These are phyloP conservation scores for Podaxis mareebaensis DNA, from an alignment of 768 basidiomycete genomes.

Conservation along the genomic window DNA sequence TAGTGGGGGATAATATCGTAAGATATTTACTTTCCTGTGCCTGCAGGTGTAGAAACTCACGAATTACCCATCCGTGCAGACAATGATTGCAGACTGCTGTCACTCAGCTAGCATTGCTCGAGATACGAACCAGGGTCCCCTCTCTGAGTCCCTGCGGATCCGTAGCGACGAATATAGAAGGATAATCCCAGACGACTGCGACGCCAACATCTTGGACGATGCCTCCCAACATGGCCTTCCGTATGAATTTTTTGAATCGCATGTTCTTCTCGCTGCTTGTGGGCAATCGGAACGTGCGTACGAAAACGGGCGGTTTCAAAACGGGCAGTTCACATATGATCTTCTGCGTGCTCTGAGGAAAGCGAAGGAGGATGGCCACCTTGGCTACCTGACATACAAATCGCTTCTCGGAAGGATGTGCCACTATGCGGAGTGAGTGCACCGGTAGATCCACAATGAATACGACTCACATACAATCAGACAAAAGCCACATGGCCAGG, in stretches of 20 bases:
- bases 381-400: no score
- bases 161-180: no score
- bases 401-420: no score
- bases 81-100: constrained; percentile 50
- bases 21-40: constrained; percentile 12
- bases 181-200: constrained; percentile 21
- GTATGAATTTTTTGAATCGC: constrained; percentile 29
- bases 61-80: constrained; percentile 25
- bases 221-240: constrained; percentile 18
- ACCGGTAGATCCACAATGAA: no score
- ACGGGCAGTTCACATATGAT: constrained; percentile 34
- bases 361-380: no score
- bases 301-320: constrained; percentile 24
- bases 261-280: constrained; percentile 46
- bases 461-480: no score
- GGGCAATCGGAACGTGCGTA: constrained; percentile 33
- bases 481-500: no score
- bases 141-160: neutral
- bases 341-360: constrained; percentile 26
- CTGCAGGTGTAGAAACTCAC: no score
- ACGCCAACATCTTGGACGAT: constrained; percentile 24
- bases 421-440: no score
- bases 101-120: constrained; percentile 39
- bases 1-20: constrained; percentile 47
- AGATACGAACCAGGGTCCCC: neutral